Evolutionary conservation across 345 rosid genomes (phyloP), one percentile per base, ranked within the genome.

Genomic region (Odontarrhena argentea): DNA sequence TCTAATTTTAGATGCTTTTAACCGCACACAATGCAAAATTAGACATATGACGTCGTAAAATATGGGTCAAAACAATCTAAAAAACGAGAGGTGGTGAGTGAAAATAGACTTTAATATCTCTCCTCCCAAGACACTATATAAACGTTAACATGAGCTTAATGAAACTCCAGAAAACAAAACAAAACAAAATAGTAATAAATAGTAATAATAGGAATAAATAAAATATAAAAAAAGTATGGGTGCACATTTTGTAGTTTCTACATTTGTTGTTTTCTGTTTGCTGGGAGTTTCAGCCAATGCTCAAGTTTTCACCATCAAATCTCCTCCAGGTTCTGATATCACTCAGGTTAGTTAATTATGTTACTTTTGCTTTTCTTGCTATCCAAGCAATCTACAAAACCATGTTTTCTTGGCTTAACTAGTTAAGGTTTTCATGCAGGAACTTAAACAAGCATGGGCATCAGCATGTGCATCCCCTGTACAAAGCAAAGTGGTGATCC

Each of bases 401-500:
- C 49, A 0, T 9, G 5, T 60, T 18, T 5, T 12, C 40, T 36
- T 34, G 10, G 35, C 12, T 40, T 38, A 30, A 36, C 12, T 36
- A 18, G 22, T 53, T 52, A 24, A 14, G 36, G 45, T 38, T 30
- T 47, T 26, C 56, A 28, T 64, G 55, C 51, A 75, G 70, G 66
- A 41, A 40, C 63, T 75, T 36, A 24, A 32, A 49, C 55, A 47
- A 52, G 78, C 75, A 57, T 75, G 63, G 15, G 56, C 58, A 42
- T 64, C 67, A 14, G 75, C 78, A 47, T 75, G 78, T 14, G 66
- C 58, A 48, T 55, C 55, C 41, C 56, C 74, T 0, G 6, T 25
- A 4, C 70, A 66, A 2, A 61, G 65, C 70, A 55, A 56, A 56
- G 75, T 75, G 9, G 65, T 75, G 44, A 69, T 75, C 38, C 75